phyloP scores from a whole-genome alignment of 2,329 filamentous ascomycete genomes.

The Penicillium paneum region DNA sequence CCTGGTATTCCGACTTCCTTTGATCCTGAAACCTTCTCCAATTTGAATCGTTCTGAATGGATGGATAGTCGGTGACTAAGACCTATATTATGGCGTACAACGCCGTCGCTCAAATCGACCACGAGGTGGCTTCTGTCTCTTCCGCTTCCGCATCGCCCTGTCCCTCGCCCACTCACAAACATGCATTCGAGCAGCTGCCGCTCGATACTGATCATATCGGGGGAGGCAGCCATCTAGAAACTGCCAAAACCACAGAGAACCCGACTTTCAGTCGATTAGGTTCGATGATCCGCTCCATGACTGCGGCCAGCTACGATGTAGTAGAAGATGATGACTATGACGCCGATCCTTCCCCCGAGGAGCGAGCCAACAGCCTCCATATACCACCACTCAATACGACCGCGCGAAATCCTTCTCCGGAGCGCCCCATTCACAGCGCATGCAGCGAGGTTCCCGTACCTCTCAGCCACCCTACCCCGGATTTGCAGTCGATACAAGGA shows the following conservation, averaged over 20 bases:
- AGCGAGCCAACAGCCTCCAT: conserved; percentile 23
- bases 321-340: conserved; percentile 50
- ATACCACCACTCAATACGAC: conserved; percentile 31
- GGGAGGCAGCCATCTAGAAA: conserved; percentile 26
- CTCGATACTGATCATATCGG: conserved; percentile 34
- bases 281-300: conserved; percentile 40
- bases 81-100: conserved; percentile 43
- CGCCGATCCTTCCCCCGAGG: conserved; percentile 27
- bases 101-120: conserved; percentile 42
- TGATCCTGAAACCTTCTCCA: neutral
- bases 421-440: conserved; percentile 38
- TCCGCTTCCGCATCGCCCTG: conserved; percentile 35
- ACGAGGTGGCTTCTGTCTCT: conserved; percentile 38
- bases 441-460: conserved; percentile 42
- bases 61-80: conserved; percentile 11
- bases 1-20: neutral
- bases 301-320: conserved; percentile 43
- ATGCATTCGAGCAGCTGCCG: conserved; percentile 30
- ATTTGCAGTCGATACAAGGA: conserved; percentile 50
- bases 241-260: conserved; percentile 28
- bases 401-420: conserved; percentile 26
- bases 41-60: conserved; percentile 18
- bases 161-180: conserved; percentile 27
- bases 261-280: conserved; percentile 25
- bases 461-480: conserved; percentile 49